Conservation (phyloP, 345 rosid species). For the Aurinia saxatilis region DNA sequence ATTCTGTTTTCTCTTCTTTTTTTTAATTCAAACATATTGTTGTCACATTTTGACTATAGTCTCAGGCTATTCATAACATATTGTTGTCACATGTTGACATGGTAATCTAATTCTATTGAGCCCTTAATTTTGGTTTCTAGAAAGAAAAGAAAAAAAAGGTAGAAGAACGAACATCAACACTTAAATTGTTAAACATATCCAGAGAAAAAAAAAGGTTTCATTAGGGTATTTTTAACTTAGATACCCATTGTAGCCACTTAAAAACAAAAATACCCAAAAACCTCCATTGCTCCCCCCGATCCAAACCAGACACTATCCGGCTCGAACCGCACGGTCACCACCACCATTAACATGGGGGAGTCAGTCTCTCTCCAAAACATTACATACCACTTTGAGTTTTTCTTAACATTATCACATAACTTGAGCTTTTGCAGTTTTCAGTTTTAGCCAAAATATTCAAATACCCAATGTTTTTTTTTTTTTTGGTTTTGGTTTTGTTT, state of each 20-base stretch:
- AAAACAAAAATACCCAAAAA: slow-evolving; percentile 17
- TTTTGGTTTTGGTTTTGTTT: background rate
- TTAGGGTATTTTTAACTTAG: slow-evolving; percentile 1
- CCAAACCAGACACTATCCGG: slow-evolving; percentile 13
- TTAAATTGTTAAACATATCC: background rate
- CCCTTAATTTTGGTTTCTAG: background rate
- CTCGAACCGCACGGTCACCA: slow-evolving; percentile 10
- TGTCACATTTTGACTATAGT: no score
- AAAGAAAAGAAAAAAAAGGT: background rate
- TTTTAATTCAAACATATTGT: no score
- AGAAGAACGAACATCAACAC: background rate
- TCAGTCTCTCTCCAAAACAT: slow-evolving; percentile 24
- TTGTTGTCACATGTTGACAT: background rate
- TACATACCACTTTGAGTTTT: slow-evolving; percentile 37
- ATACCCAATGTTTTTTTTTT: slow-evolving; percentile 16
- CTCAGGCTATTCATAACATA: no score
- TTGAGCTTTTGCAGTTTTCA: slow-evolving; percentile 28
- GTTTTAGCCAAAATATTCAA: slow-evolving; percentile 20
- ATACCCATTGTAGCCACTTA: slow-evolving; percentile 15
- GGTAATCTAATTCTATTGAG: background rate
- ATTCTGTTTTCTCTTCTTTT: no score
- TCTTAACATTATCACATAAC: slow-evolving; percentile 38
- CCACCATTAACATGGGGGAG: background rate
- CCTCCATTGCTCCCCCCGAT: background rate
- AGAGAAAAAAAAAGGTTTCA: slow-evolving; percentile 1